Percentiles rank a stretch among this genome's conserved stretches.
Conservation (phyloP, 768 basidiomycete species). For the Lactarius indigo region DNA sequence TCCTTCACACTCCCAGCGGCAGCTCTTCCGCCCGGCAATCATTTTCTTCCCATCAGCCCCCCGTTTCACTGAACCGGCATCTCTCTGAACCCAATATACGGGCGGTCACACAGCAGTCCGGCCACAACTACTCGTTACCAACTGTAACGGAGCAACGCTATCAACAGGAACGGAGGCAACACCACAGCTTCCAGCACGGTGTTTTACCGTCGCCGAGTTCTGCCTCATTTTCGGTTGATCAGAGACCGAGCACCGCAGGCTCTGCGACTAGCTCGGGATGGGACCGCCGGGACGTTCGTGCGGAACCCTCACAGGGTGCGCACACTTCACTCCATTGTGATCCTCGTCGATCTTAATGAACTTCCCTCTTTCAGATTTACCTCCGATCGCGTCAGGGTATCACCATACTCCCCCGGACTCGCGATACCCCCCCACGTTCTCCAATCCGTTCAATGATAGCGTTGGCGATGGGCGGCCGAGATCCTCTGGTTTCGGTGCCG, state of each 20-base stretch:
- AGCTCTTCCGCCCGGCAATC: constrained; percentile 15
- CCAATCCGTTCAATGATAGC: constrained; percentile 17
- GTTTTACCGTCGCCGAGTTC: constrained; percentile 15
- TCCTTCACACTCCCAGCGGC: constrained; percentile 9
- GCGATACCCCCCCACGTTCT: constrained; percentile 12
- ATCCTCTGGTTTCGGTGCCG: constrained; percentile 16
- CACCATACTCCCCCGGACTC: constrained; percentile 1
- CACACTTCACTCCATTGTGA: background rate
- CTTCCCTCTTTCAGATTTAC: constrained; percentile 18
- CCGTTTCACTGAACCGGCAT: constrained; percentile 9
- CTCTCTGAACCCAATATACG: constrained; percentile 22
- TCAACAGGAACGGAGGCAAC: constrained; percentile 5
- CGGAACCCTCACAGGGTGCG: constrained; percentile 16
- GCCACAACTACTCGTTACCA: constrained; percentile 7
- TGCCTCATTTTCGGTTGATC: constrained; percentile 12
- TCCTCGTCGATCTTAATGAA: constrained; percentile 21
- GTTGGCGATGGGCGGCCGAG: constrained; percentile 16
- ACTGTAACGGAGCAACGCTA: constrained; percentile 7
- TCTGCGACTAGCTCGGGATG: constrained; percentile 23
- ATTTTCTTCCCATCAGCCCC: constrained; percentile 6
- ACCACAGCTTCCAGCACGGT: constrained; percentile 17
- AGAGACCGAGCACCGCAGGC: constrained; percentile 21
- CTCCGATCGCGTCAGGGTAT: constrained; percentile 14
- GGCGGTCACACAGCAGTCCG: constrained; percentile 6
- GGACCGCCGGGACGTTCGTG: constrained; percentile 14